A percentile compares a stretch with the other conserved stretches of the same genome.
These are phyloP conservation scores for Pezicula neosporulosa DNA, from an alignment of 2,329 filamentous ascomycete species.

Conservation along the genomic window DNA sequence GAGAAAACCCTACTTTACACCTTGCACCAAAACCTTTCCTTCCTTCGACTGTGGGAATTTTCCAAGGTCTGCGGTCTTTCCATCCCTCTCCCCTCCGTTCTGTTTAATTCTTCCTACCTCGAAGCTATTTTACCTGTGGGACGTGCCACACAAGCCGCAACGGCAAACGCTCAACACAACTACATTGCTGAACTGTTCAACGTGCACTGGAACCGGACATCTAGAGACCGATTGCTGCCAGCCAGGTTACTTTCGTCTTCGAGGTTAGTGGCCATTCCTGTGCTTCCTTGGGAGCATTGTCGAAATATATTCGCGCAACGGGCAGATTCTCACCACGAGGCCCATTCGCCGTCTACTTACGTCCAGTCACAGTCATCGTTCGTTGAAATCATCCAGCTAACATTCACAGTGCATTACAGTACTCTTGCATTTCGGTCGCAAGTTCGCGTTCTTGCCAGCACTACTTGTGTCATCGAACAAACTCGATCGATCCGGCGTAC, in stretches of 20 bases:
- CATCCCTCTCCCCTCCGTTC: not conserved
- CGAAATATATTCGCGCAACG: slow-evolving; percentile 14
- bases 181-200: slow-evolving; percentile 12
- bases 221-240: not conserved
- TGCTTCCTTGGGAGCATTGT: not conserved
- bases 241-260: not conserved
- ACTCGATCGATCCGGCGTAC: not conserved
- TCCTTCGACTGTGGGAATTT: slow-evolving; percentile 3
- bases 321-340: slow-evolving; percentile 5
- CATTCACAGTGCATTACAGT: slow-evolving; percentile 10
- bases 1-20: not conserved
- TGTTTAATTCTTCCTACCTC: not conserved
- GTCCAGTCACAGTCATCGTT: slow-evolving; percentile 6
- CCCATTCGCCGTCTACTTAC: not conserved
- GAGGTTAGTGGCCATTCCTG: not conserved
- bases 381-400: slow-evolving; percentile 13
- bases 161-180: slow-evolving; percentile 12
- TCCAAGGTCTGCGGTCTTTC: slow-evolving; percentile 7
- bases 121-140: slow-evolving; percentile 1
- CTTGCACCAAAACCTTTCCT: slow-evolving; percentile 1
- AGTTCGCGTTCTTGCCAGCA: slow-evolving; percentile 18
- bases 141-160: slow-evolving; percentile 13
- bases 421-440: slow-evolving; percentile 7
- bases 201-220: slow-evolving; percentile 1
- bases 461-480: slow-evolving; percentile 22